phyloP scores from a whole-genome alignment of 495 filamentous ascomycete genomes.

The Trichoderma reesei region DNA sequence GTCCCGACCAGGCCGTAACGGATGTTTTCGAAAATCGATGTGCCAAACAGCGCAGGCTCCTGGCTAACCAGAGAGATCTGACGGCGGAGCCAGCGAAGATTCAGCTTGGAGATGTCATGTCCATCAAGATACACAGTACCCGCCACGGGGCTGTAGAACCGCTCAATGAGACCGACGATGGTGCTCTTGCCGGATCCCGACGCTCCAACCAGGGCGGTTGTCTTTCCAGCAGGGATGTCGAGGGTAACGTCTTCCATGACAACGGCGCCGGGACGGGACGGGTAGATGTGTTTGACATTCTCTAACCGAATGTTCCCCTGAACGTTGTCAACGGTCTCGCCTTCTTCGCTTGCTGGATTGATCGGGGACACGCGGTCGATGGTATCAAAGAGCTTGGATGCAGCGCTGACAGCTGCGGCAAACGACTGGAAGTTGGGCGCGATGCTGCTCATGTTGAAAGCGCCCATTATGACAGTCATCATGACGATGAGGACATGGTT shows the following conservation, averaged over 20 bases:
- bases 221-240: conserved; percentile 66
- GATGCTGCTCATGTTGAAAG: conserved; percentile 69
- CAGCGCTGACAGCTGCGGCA: conserved; percentile 57
- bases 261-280: conserved; percentile 70
- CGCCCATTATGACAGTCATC: conserved; percentile 66
- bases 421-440: conserved; percentile 68
- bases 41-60: conserved; percentile 52
- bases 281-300: conserved; percentile 77
- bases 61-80: conserved; percentile 69
- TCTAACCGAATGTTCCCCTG: conserved; percentile 60
- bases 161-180: conserved; percentile 76
- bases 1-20: conserved; percentile 74
- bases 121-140: conserved; percentile 62
- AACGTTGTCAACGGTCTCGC: conserved; percentile 52
- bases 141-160: conserved; percentile 77
- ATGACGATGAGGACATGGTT: conserved; percentile 55
- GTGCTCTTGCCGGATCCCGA: conserved; percentile 83
- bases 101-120: conserved; percentile 58
- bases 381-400: conserved; percentile 64
- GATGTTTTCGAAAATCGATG: conserved; percentile 59
- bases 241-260: conserved; percentile 71
- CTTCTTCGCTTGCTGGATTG: conserved; percentile 55
- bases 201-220: conserved; percentile 71
- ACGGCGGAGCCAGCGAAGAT: conserved; percentile 68
- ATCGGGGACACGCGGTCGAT: conserved; percentile 70